Evolutionary conservation across 2,329 filamentous ascomycete genomes (phyloP), one percentile per base, ranked within the genome.

Genomic region (Penicillium sp.): DNA sequence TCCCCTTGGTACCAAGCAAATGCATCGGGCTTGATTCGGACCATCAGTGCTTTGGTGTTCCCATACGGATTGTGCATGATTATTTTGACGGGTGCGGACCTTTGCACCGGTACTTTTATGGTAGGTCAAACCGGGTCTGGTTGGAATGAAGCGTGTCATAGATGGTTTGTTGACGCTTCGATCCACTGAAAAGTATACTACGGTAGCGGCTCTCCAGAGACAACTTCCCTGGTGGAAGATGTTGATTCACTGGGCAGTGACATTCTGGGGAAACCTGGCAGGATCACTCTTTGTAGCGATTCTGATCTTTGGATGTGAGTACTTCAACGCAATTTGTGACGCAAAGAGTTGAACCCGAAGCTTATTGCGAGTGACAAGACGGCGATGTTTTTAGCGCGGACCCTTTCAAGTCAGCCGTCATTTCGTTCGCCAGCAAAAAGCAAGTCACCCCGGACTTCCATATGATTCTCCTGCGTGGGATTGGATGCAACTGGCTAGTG

Each of bases 401-500:
- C 3, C 73, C 76, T 0, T 82, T 77, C 61, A 71, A 67, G 45
- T 67, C 70, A 0, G 68, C 78, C 46, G 76, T 75, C 2, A 70
- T 79, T 21, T 64, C 69, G 1, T 79, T 79, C 46, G 76, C 77
- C 0, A 77, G 71, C 9, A 70, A 73, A 16, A 84, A 83, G 57
- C 77, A 76, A 54, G 65, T 81, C 9, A 71, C 66, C 0, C 80
- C 80, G 0, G 58, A 71, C 2, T 80, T 79, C 70, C 76, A 80
- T 45, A 74, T 78, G 51, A 79, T 84, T 46, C 81, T 84, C 60
- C 65, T 83, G 0, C 74, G 78, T 39, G 81, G 69, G 1, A 81
- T 84, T 42, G 78, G 81, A 4, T 79, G 76, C 59, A 83, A 83
- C 66, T 84, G 80, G 81, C 74, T 85, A 0, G 81, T 84, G 2